Percentiles rank a stretch among this genome's conserved stretches.
phyloP scores from a whole-genome alignment of 1,284 basidiomycete species.

The Tetrapyrgos nigripes region DNA sequence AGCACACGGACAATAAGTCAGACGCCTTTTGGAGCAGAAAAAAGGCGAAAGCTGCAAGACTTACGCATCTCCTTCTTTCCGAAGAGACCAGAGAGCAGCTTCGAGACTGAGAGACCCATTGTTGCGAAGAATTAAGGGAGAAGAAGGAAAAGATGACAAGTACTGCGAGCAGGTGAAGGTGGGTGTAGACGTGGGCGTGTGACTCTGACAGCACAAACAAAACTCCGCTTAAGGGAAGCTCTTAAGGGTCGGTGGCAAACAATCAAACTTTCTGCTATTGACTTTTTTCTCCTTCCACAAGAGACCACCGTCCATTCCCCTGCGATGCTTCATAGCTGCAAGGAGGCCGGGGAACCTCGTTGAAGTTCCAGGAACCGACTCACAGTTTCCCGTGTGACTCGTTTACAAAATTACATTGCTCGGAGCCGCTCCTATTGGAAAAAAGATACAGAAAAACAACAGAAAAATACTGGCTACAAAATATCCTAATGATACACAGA shows the following conservation, averaged over 20 bases:
- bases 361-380: too few species aligned
- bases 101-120: slow-evolving; percentile 91
- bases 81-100: slow-evolving; percentile 86
- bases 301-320: too few species aligned
- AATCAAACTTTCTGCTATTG: too few species aligned
- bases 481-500: not conserved
- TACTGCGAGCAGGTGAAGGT: slow-evolving; percentile 37
- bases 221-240: slow-evolving; percentile 41
- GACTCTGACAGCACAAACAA: slow-evolving; percentile 39
- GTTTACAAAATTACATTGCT: too few species aligned
- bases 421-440: not conserved
- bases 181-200: slow-evolving; percentile 41
- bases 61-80: slow-evolving; percentile 99
- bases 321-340: too few species aligned
- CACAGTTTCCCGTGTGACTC: too few species aligned
- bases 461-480: not conserved
- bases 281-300: too few species aligned
- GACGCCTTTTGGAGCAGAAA: slow-evolving; percentile 57
- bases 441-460: not conserved
- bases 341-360: too few species aligned
- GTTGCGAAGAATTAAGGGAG: slow-evolving; percentile 39
- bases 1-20: slow-evolving; percentile 30
- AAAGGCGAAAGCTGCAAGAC: slow-evolving; percentile 45
- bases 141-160: slow-evolving; percentile 39
- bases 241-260: not conserved